A percentile compares a stretch with the other conserved stretches of the same genome.
Evolutionary conservation across 257 asterid species (phyloP).

Genomic region (Capsicum chinense): DNA sequence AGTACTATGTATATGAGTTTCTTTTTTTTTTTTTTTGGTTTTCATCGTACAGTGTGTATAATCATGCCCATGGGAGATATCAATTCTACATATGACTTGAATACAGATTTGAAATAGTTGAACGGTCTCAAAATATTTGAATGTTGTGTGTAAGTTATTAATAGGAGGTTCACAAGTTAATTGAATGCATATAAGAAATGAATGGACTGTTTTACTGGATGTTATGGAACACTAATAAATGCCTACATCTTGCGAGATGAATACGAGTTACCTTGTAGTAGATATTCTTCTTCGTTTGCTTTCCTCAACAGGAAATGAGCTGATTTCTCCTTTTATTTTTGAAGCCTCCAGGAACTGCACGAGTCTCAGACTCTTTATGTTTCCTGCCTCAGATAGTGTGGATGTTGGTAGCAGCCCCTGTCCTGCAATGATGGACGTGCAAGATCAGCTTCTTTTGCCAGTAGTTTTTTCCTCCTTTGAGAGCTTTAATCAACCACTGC

Average conservation of each 20-base stretch:
- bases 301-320: background rate
- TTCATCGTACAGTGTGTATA: background rate
- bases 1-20: background rate
- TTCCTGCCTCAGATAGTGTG: slow-evolving; percentile 73
- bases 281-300: slow-evolving; percentile 22
- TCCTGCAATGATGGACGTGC: slow-evolving; percentile 79
- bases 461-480: slow-evolving; percentile 69
- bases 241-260: slow-evolving; percentile 17
- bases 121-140: background rate
- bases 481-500: slow-evolving; percentile 63
- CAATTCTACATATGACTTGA: background rate
- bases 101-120: background rate
- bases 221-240: background rate
- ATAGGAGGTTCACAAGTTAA: background rate
- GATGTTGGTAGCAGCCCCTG: slow-evolving; percentile 80
- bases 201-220: background rate
- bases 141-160: background rate
- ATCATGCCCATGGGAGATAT: background rate
- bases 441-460: slow-evolving; percentile 83
- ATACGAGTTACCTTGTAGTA: slow-evolving; percentile 12
- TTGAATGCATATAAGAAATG: background rate
- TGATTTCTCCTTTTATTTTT: slow-evolving; percentile 39
- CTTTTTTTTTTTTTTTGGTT: background rate
- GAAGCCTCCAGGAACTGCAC: slow-evolving; percentile 96
- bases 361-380: slow-evolving; percentile 66